Evolutionary conservation across 371 early-diverging fungal species (phyloP), one percentile per base, ranked within the genome.

Genomic region (Apophysomyces variabilis): DNA sequence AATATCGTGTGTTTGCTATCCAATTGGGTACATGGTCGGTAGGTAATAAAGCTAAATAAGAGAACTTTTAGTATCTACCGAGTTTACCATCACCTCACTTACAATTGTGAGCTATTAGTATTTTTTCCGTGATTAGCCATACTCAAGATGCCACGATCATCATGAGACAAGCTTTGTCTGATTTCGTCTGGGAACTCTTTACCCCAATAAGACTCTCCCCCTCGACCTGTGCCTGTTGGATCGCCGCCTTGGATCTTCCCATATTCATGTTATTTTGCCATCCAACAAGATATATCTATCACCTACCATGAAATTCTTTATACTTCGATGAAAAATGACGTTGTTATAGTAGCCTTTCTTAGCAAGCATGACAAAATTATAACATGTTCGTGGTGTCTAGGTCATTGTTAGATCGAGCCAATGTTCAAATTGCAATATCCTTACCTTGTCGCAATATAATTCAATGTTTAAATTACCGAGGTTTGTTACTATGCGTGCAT

Each of bases 1-100:
- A 96, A 92, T 35, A 98, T 87, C 0, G 96, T 93, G 76, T 99
- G 98, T 70, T 94, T 93, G 36, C 88, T 85, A 78, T 99, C 95
- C 54, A 99, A 76, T 78, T 96, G 96, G 8, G 78, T 82, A 66
- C 91, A 89, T 4, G 93, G 86, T 32, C 87, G 77, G 76, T 86
- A 94, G 1, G 96, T 94, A 62, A 96, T 89, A 68, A 94, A 96
- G 66, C 95, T 95, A 69, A 21, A 37, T 26, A 26, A 12, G 9
- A 38, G n/a, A 5, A 26, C 14, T 13, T 4, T 39, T 13, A 32
- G 38, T 35, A 43, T 12, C 9, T 0, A 1, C 32, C 13, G 4
- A 13, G 37, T 26, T 39, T 18, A 11, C 7, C 12, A 7, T 32
- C 11, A 0, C 6, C 37, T 14, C 0, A 78, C 85, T 87, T 90